Percentiles rank a stretch among this genome's conserved stretches.
Evolutionary conservation across 352 stramenopile genomes (phyloP).

Genomic region (Sclerospora graminicola): DNA sequence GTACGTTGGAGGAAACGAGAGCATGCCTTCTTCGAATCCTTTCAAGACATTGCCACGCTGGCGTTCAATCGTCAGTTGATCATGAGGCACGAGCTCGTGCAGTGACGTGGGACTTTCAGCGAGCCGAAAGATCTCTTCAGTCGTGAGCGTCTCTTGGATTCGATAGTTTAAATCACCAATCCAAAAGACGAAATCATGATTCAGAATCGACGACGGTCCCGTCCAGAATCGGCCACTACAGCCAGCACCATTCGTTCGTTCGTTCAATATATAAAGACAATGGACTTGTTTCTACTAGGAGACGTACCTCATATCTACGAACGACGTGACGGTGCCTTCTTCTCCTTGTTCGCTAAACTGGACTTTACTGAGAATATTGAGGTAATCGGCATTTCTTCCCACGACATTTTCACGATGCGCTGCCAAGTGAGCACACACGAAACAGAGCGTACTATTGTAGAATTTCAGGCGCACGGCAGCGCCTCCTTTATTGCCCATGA

Average conservation of each 20-base stretch:
- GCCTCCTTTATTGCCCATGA: conserved; percentile 99
- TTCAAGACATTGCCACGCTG: conserved; percentile 68
- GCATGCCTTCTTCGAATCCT: conserved; percentile 84
- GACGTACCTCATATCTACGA: conserved; percentile 24
- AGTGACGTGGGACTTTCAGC: conserved; percentile 31
- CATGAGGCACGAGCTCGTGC: conserved; percentile 26
- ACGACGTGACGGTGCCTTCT: conserved; percentile 4
- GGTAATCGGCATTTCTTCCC: conserved; percentile 96
- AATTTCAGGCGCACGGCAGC: conserved; percentile 92
- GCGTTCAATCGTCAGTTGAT: conserved; percentile 67
- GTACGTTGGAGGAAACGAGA: conserved; percentile 94
- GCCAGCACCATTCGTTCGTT: too few relatives aligned
- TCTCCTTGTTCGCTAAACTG: conserved; percentile 75
- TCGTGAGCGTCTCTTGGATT: conserved; percentile 67
- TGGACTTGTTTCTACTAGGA: too few relatives aligned
- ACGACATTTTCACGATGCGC: conserved; percentile 97
- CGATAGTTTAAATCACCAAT: conserved; percentile 89
- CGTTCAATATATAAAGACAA: too few relatives aligned
- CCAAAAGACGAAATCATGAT: conserved; percentile 99
- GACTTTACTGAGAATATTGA: conserved; percentile 95
- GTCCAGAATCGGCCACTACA: too few relatives aligned
- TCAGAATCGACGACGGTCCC: conserved; percentile 73
- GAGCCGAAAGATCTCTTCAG: conserved; percentile 63
- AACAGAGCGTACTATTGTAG: conserved; percentile 97
- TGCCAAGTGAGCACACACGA: conserved; percentile 97